Percentiles rank a stretch among this genome's conserved stretches.
phyloP scores from a whole-genome alignment of 768 basidiomycete genomes.

The Leucocoprinus leucothites region DNA sequence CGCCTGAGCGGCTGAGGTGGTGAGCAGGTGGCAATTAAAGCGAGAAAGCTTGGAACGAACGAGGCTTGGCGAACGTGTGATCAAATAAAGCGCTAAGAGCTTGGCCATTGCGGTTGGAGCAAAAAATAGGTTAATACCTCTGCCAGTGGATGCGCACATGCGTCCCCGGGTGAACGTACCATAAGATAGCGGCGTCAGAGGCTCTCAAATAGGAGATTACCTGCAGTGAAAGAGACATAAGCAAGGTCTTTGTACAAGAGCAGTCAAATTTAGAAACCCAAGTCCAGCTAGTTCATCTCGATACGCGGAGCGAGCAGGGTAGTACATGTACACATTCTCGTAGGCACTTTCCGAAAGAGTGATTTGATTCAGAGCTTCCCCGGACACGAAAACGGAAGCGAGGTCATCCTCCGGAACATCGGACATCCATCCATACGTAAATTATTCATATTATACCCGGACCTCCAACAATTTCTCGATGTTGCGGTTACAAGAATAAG shows the following conservation, averaged over 20 bases:
- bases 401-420: neutral
- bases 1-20: too few relatives aligned
- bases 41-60: neutral
- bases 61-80: conserved; percentile 8
- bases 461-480: neutral
- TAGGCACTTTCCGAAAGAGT: too few relatives aligned
- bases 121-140: neutral
- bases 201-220: neutral
- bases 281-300: neutral
- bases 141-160: conserved; percentile 4
- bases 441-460: conserved; percentile 2
- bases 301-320: too few relatives aligned
- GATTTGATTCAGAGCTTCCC: too few relatives aligned
- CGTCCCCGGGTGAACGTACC: conserved; percentile 1
- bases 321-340: too few relatives aligned
- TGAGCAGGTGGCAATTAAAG: too few relatives aligned
- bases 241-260: neutral
- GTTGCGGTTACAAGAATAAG: neutral
- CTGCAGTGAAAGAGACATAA: neutral
- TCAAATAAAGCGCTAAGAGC: neutral
- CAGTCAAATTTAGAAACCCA: neutral
- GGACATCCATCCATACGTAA: conserved; percentile 5
- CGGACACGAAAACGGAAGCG: too few relatives aligned
- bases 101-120: neutral
- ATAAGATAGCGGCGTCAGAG: neutral